Conservation (phyloP, 192 early-diverging fungal species). For the Chytriomyces sp. region DNA sequence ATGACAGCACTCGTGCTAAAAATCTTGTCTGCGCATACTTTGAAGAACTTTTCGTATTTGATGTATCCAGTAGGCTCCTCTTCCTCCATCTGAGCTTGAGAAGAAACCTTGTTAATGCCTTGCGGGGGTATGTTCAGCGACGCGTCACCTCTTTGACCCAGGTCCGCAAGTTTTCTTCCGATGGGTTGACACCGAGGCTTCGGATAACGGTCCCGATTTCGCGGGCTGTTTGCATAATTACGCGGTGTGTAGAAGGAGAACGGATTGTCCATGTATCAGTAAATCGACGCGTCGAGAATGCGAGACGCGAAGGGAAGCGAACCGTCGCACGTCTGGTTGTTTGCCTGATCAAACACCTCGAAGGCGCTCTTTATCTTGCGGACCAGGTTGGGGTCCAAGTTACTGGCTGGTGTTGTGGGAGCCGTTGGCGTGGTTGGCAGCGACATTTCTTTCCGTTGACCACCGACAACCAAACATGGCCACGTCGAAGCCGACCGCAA, state of each 20-base stretch:
- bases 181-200: conserved; percentile 51
- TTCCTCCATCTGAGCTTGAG: conserved; percentile 49
- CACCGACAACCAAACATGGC: conserved; percentile 24
- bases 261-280: background rate
- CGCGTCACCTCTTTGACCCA: conserved; percentile 51
- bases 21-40: conserved; percentile 23
- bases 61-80: conserved; percentile 55
- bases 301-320: background rate
- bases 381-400: conserved; percentile 15
- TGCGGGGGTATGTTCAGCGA: background rate
- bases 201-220: conserved; percentile 58
- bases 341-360: conserved; percentile 51
- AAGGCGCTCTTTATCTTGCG: conserved; percentile 38
- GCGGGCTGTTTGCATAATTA: conserved; percentile 27
- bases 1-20: conserved; percentile 30
- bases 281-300: background rate
- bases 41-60: conserved; percentile 39
- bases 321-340: conserved; percentile 52
- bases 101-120: background rate
- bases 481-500: background rate
- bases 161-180: conserved; percentile 46
- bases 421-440: no score
- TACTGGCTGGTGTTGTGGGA: background rate
- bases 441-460: no score
- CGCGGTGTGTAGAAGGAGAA: background rate